These are phyloP conservation scores for Fonsecaea monophora DNA, from an alignment of 2,329 filamentous ascomycete genomes.

Conservation along the genomic window DNA sequence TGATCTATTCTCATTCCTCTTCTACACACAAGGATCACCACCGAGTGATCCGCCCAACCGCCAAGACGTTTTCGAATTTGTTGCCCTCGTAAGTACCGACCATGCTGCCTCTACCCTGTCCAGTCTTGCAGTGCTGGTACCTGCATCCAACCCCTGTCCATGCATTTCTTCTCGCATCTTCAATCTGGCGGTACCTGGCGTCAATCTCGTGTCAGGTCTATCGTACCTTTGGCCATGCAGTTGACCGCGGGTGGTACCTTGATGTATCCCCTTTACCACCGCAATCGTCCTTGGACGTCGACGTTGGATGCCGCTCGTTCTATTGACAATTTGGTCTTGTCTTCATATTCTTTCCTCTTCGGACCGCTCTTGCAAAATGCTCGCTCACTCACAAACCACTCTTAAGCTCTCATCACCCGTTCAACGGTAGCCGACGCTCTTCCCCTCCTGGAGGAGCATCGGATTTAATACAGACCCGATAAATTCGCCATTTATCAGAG, in stretches of 20 bases:
- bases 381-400: conserved; percentile 25
- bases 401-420: conserved; percentile 86
- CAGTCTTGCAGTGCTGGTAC: conserved; percentile 30
- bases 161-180: conserved; percentile 14
- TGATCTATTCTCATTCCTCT: conserved; percentile 20
- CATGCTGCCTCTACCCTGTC: conserved; percentile 25
- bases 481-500: conserved; percentile 44
- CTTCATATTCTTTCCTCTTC: conserved; percentile 2
- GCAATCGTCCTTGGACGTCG: not conserved
- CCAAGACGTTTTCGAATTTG: conserved; percentile 98
- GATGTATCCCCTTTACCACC: conserved; percentile 15
- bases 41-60: conserved; percentile 57
- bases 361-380: conserved; percentile 18
- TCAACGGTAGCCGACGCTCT: conserved; percentile 94
- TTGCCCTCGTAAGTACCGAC: conserved; percentile 81
- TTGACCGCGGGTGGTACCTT: conserved; percentile 19
- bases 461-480: conserved; percentile 60
- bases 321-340: conserved; percentile 22
- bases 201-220: conserved; percentile 8
- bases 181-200: conserved; percentile 16
- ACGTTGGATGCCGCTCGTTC: conserved; percentile 19
- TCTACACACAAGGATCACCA: conserved; percentile 36
- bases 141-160: conserved; percentile 32
- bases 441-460: conserved; percentile 82
- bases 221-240: conserved; percentile 22